These are phyloP conservation scores for Phaeosphaeria sp. DNA, from an alignment of 2,329 filamentous ascomycete genomes.

Conservation along the genomic window DNA sequence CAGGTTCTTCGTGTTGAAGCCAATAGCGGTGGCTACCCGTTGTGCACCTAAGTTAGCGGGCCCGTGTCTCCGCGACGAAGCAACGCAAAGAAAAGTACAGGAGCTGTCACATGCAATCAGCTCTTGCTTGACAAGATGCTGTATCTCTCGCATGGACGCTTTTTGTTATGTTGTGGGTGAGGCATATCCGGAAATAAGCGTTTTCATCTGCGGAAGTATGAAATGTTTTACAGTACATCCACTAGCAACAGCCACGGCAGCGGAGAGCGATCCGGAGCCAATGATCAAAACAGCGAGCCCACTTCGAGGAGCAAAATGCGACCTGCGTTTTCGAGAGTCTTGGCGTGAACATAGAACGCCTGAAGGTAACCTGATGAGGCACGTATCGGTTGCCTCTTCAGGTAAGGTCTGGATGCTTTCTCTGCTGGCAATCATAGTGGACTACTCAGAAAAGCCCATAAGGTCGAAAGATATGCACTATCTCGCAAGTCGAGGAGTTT, in stretches of 20 bases:
- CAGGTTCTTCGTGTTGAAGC: neutral
- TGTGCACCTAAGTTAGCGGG: neutral
- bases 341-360: constrained; percentile 5
- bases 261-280: neutral
- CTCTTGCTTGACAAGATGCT: neutral
- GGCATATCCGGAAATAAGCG: neutral
- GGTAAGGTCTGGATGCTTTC: constrained; percentile 14
- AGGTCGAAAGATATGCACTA: constrained; percentile 4
- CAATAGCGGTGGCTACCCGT: neutral
- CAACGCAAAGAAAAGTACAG: neutral
- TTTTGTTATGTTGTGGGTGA: neutral
- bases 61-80: neutral
- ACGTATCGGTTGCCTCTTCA: constrained; percentile 7
- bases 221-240: neutral
- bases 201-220: neutral
- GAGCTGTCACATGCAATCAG: neutral
- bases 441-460: constrained; percentile 13
- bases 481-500: constrained; percentile 1
- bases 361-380: neutral
- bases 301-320: neutral
- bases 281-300: neutral
- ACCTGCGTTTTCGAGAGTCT: constrained; percentile 4
- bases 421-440: constrained; percentile 3
- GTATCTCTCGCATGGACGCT: neutral
- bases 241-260: neutral